Conservation (phyloP, 495 filamentous ascomycete species). For the Hamigera avellanea region DNA sequence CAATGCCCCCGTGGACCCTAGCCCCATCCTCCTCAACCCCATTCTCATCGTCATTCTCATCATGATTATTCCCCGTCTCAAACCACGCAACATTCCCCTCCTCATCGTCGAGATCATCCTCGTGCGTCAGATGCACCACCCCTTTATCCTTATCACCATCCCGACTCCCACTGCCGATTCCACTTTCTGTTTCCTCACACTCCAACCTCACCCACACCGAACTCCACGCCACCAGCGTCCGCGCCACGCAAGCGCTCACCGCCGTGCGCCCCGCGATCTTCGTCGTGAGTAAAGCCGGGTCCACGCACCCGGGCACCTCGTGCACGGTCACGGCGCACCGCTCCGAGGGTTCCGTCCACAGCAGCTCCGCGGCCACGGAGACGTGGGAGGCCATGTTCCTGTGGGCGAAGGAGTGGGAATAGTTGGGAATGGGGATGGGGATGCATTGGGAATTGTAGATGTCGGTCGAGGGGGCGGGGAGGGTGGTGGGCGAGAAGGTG, state of each 20-base stretch:
- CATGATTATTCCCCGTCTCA: not conserved
- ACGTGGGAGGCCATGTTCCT: constrained; percentile 15
- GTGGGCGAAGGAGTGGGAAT: constrained; percentile 13
- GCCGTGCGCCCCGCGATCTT: constrained; percentile 12
- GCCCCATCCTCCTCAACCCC: no score
- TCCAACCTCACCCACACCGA: constrained; percentile 24
- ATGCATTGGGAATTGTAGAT: constrained; percentile 21
- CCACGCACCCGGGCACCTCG: constrained; percentile 24
- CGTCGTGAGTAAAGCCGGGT: constrained; percentile 17
- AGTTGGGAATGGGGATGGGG: no score
- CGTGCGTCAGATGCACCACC: no score
- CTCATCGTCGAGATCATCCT: no score
- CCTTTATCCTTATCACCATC: no score
- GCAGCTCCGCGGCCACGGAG: constrained; percentile 21
- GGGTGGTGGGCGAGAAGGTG: constrained; percentile 12
- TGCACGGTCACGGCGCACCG: constrained; percentile 27
- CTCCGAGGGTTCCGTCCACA: constrained; percentile 8
- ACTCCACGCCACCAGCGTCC: constrained; percentile 16
- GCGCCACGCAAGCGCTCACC: constrained; percentile 16
- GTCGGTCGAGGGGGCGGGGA: constrained; percentile 13
- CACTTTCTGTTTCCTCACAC: constrained; percentile 9
- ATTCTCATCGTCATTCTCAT: not conserved
- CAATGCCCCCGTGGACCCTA: no score
- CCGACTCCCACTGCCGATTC: no score
- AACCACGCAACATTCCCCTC: no score